Conservation (phyloP, 2,329 filamentous ascomycete species). For the Ophiostoma fasciatum region DNA sequence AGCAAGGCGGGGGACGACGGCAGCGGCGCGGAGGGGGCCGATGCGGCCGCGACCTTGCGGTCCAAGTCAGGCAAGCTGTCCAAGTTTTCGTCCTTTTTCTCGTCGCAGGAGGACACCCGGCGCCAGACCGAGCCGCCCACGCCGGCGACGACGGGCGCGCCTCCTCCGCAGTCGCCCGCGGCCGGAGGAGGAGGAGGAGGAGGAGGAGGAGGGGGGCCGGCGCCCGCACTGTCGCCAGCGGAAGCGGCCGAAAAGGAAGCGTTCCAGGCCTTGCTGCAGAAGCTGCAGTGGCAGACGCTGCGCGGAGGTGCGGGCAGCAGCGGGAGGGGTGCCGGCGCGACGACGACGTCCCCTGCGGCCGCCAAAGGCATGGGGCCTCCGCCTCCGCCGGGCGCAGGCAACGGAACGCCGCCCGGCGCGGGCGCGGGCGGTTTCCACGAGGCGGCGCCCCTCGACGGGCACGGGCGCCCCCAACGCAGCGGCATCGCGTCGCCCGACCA, state of each 20-base stretch:
- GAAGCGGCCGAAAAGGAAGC: slow-evolving; percentile 66
- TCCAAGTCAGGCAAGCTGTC: slow-evolving; percentile 59
- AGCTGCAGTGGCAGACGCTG: slow-evolving; percentile 51
- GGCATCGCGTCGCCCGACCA: slow-evolving; percentile 31
- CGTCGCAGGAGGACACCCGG: slow-evolving; percentile 37
- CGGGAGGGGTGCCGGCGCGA: too few species aligned
- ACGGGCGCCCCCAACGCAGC: too few species aligned
- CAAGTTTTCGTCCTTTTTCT: slow-evolving; percentile 73
- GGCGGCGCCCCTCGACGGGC: too few species aligned
- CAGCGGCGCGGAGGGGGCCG: slow-evolving; percentile 16
- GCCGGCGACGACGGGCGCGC: slow-evolving; percentile 21
- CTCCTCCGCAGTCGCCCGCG: slow-evolving; percentile 15
- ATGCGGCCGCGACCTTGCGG: too few species aligned
- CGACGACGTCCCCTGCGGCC: slow-evolving; percentile 3
- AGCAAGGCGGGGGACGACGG: slow-evolving; percentile 27
- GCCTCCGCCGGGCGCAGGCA: background rate
- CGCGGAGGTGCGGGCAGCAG: slow-evolving; percentile 12
- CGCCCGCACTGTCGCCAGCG: slow-evolving; percentile 8
- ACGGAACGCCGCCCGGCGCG: slow-evolving; percentile 2
- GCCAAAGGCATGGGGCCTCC: background rate
- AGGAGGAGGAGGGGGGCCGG: slow-evolving; percentile 12
- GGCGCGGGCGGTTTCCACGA: slow-evolving; percentile 12
- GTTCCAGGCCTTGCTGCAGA: slow-evolving; percentile 68
- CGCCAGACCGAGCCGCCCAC: slow-evolving; percentile 34
- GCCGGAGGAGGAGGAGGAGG: too few species aligned